Conservation (phyloP, 305 asterid genomes). For the Rubia tinctorum region DNA sequence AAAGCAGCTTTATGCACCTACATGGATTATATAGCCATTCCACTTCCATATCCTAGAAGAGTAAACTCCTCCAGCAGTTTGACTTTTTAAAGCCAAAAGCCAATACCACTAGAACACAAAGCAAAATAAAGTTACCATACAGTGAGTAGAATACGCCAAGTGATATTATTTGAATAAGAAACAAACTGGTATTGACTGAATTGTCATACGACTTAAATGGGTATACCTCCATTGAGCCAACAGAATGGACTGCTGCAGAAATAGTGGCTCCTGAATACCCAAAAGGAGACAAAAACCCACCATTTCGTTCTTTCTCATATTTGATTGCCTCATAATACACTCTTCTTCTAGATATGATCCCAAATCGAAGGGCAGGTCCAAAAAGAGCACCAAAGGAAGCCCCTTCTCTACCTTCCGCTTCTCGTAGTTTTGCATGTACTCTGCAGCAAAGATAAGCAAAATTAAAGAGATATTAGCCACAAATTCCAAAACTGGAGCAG, state of each 20-base stretch:
- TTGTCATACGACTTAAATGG: neutral
- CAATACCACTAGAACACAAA: slow-evolving; percentile 66
- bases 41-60: slow-evolving; percentile 75
- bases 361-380: slow-evolving; percentile 73
- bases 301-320: slow-evolving; percentile 83
- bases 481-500: neutral
- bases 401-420: slow-evolving; percentile 77
- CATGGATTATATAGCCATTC: slow-evolving; percentile 79
- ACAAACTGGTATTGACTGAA: neutral
- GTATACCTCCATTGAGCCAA: slow-evolving; percentile 77
- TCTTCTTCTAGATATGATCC: slow-evolving; percentile 76
- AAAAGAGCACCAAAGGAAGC: slow-evolving; percentile 86
- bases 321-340: slow-evolving; percentile 74
- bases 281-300: slow-evolving; percentile 77
- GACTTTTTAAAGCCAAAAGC: slow-evolving; percentile 62
- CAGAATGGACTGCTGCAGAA: slow-evolving; percentile 63
- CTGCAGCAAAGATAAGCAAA: slow-evolving; percentile 32
- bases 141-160: neutral
- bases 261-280: slow-evolving; percentile 68
- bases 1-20: slow-evolving; percentile 32
- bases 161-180: neutral
- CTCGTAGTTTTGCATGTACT: slow-evolving; percentile 68
- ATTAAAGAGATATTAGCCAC: neutral
- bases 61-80: slow-evolving; percentile 27
- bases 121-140: slow-evolving; percentile 10